Conservation (phyloP, 169 alveolate species). For the Plasmodium sp. region DNA sequence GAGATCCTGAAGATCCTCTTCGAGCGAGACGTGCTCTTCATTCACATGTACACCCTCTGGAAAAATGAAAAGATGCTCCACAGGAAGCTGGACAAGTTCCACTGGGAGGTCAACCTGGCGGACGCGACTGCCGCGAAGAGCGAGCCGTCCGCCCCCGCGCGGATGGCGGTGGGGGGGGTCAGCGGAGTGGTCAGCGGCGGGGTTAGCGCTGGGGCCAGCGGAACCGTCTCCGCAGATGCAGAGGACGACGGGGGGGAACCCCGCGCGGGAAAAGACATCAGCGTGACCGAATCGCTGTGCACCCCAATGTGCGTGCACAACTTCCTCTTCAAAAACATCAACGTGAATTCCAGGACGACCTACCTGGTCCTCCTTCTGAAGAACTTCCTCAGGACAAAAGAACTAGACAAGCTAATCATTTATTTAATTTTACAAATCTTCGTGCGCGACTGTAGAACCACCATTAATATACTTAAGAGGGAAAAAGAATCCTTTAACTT, state of each 20-base stretch:
- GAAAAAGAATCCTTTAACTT: conserved; percentile 64
- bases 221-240: not conserved
- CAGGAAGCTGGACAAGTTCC: conserved; percentile 16
- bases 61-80: conserved; percentile 63
- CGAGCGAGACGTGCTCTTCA: conserved; percentile 65
- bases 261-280: conserved; percentile 5
- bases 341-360: conserved; percentile 61
- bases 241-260: not conserved
- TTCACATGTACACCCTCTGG: conserved; percentile 69
- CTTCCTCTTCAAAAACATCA: conserved; percentile 61
- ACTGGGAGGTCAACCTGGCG: not conserved
- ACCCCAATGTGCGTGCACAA: conserved; percentile 64
- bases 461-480: conserved; percentile 57
- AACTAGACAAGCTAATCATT: conserved; percentile 46
- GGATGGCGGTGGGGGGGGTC: not conserved
- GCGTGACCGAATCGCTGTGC: conserved; percentile 28
- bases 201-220: not conserved
- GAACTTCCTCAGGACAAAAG: conserved; percentile 53
- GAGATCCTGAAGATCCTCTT: conserved; percentile 31
- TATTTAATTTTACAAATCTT: conserved; percentile 43
- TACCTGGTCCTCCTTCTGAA: conserved; percentile 38
- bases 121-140: not conserved
- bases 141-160: not conserved
- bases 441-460: conserved; percentile 48
- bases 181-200: not conserved